Evolutionary conservation across 2,329 filamentous ascomycete genomes (phyloP), one percentile per base, ranked within the genome.

Genomic region (Aureobasidium vineae): DNA sequence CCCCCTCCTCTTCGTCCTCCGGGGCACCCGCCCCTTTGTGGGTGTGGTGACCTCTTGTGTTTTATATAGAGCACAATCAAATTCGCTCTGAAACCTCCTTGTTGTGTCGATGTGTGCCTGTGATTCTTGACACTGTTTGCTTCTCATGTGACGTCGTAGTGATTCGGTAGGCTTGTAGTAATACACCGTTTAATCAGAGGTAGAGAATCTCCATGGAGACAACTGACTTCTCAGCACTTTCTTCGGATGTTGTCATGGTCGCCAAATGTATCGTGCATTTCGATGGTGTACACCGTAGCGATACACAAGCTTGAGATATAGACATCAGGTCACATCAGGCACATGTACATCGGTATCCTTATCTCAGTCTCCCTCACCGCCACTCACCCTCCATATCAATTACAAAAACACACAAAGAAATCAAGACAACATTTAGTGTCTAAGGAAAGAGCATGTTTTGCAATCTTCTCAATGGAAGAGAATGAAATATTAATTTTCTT

Each of bases 51-150:
- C 23, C 21, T 56, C 53, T 28, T 56, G 5, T 38, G n/a, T 33
- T 40, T 28, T 56, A 56, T 56, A 56, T 38, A 56, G 53, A 41
- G 36, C 31, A 21, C 23, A 26, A 56, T 56, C 36, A 41, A 56
- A 38, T 4, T 38, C 36, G 33, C 53, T 56, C 53, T 41, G 13
- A 31, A 56, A 41, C 53, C 36, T 15, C 15, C 21, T 41, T 41
- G 36, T 41, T 28, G 21, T 56, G 3, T 28, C 13, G n/a, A 26
- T 41, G n/a, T 56, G 53, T 56, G 53, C 53, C 53, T n/a, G 33
- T 40, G 33, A 2, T 56, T 2, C 8, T 5, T 28, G 4, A 13
- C 11, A 15, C 7, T 15, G 23, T 49, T 8, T 23, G 21, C 7
- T 36, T 40, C n/a, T 41, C 53, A 2, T 33, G 11, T n/a, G 5